Base-by-base conservation (phyloP, 163 green algal species). In the Prototheca wickerhamii region DNA sequence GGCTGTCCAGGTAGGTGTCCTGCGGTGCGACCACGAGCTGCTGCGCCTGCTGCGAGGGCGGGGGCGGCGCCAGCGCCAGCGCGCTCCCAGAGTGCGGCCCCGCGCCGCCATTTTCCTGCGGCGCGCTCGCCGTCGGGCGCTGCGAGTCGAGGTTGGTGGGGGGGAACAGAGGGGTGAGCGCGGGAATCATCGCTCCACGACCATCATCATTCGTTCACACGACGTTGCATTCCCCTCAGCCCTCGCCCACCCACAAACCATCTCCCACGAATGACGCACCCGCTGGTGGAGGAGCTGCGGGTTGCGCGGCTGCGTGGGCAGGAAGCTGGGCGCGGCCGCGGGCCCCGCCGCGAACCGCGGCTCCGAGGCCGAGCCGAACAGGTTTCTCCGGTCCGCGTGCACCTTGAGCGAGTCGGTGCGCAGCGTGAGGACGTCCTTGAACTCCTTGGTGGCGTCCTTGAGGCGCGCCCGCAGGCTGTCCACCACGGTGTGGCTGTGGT, bases 381-480 rank as follows among this genome's bases (percentile, higher is more conserved):
- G 82, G 69, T 89, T 79, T 25, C 87, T 78, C 31, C 91, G 78
- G 40, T 91, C 84, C 37, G 87, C 76, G 65, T 97, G 85, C 25
- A 81, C 80, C 65, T 95, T 95, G 2, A 98, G 66, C 64, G 88
- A 94, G 49, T 98, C 90, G 40, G 51, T 60, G 28, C 90, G 80
- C 58, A 87, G 51, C 3, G 84, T 95, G 23, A 98, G 82, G 46
- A 96, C 89, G 26, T 96, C 85, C 65, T 91, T 89, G 75, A 97
- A 97, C 67, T 87, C 70, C 59, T 87, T 84, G 12, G 93, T 96
- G 12, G 93, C 82, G 63, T 92, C 89, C 73, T 96, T 98, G 3
- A 99, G 79, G 29, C 87, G 80, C 12, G 67, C 74, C 31, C 91
- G 84, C 72, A 99, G 69, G 68, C 82, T 93, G 75, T 97, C 87